Evolutionary conservation across 257 asterid species (phyloP).

Genomic region (Hygrophila difformis): DNA sequence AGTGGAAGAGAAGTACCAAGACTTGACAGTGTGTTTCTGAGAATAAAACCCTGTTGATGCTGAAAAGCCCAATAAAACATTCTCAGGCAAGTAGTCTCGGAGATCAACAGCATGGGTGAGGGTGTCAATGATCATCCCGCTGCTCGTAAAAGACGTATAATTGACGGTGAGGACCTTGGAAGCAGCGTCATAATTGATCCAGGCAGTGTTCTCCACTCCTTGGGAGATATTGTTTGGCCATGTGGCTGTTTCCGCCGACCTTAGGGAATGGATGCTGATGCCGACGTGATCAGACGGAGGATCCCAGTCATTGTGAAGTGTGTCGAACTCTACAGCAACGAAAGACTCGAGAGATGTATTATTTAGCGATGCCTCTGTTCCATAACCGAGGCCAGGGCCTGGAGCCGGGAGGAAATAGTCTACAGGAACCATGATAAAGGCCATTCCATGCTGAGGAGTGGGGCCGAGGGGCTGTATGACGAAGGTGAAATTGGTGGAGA

Average conservation of each 20-base stretch:
- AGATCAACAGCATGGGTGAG: constrained; percentile 18
- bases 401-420: constrained; percentile 5
- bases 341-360: constrained; percentile 17
- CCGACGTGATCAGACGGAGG: constrained; percentile 20
- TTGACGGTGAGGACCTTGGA: constrained; percentile 19
- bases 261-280: constrained; percentile 24
- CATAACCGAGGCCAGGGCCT: constrained; percentile 29
- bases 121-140: not conserved
- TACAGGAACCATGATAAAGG: constrained; percentile 14
- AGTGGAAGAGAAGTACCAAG: constrained; percentile 25
- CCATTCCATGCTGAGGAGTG: constrained; percentile 3
- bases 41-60: constrained; percentile 21
- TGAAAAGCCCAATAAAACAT: constrained; percentile 28
- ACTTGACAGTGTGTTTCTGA: constrained; percentile 7
- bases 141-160: not conserved
- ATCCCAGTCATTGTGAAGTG: constrained; percentile 16
- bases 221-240: constrained; percentile 17
- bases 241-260: not conserved
- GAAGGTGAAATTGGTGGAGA: constrained; percentile 25
- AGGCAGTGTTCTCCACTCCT: constrained; percentile 17
- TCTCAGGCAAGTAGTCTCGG: constrained; percentile 25
- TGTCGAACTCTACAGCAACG: constrained; percentile 45
- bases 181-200: constrained; percentile 18
- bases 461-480: not conserved
- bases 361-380: not conserved